These are phyloP conservation scores for Komagataella populi DNA, from an alignment of 805 yeast genomes.

Conservation along the genomic window DNA sequence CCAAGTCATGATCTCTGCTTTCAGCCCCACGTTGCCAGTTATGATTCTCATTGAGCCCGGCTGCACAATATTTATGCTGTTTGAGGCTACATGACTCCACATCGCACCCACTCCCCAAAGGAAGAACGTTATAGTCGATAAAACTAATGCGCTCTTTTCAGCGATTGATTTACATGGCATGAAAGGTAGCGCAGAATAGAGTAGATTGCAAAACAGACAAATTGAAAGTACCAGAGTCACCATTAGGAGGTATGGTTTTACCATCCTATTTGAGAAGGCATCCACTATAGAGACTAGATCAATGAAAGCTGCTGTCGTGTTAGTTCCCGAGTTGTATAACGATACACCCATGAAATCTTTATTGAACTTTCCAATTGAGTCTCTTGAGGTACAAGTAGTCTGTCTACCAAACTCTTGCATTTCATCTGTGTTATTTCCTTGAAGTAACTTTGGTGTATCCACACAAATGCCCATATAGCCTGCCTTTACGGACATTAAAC, in stretches of 20 bases:
- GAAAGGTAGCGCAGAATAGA: constrained; percentile 33
- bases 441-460: constrained; percentile 6
- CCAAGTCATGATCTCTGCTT: constrained; percentile 53
- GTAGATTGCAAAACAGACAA: constrained; percentile 22
- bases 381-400: constrained; percentile 22
- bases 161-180: constrained; percentile 25
- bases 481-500: constrained; percentile 29
- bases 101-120: constrained; percentile 56
- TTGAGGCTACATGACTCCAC: constrained; percentile 46
- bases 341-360: constrained; percentile 17
- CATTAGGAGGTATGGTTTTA: constrained; percentile 43
- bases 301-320: constrained; percentile 19
- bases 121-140: constrained; percentile 24
- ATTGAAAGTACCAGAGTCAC: constrained; percentile 31
- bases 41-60: constrained; percentile 38
- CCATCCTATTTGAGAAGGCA: constrained; percentile 26
- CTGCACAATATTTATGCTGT: constrained; percentile 28
- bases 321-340: constrained; percentile 17
- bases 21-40: constrained; percentile 26
- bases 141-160: constrained; percentile 14
- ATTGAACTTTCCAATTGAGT: constrained; percentile 12
- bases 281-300: constrained; percentile 34
- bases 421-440: background rate
- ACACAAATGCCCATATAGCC: constrained; percentile 50
- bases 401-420: constrained; percentile 10